phyloP scores from a whole-genome alignment of 2,329 filamentous ascomycete genomes.

The Trichoderma afroharzianum region DNA sequence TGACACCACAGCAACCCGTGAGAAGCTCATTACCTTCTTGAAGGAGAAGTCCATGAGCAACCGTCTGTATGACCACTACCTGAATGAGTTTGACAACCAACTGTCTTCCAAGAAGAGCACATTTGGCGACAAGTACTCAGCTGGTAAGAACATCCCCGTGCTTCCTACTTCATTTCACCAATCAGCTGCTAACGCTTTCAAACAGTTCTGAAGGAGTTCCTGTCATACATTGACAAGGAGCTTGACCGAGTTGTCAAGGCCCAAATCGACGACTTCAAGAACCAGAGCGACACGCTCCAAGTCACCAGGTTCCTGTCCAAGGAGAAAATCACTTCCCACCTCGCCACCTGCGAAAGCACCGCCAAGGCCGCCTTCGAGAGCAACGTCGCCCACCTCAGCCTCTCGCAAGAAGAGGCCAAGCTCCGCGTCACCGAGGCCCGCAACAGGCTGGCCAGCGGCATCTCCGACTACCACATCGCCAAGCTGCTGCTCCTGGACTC shows the following conservation, averaged over 20 bases:
- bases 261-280: slow-evolving; percentile 15
- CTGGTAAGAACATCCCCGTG: background rate
- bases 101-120: slow-evolving; percentile 3
- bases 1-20: background rate
- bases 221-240: slow-evolving; percentile 4
- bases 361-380: slow-evolving; percentile 1
- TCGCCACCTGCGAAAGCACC: slow-evolving; percentile 4
- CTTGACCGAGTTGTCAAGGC: slow-evolving; percentile 1
- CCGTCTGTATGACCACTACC: slow-evolving; percentile 6
- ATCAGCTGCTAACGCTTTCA: background rate
- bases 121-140: slow-evolving; percentile 1
- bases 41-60: slow-evolving; percentile 11
- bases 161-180: fast-evolving
- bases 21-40: background rate
- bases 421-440: background rate
- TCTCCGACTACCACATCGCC: slow-evolving; percentile 13
- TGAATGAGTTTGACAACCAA: slow-evolving; percentile 13
- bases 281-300: slow-evolving; percentile 4
- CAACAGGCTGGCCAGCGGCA: slow-evolving; percentile 1
- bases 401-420: slow-evolving; percentile 1
- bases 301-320: slow-evolving; percentile 3
- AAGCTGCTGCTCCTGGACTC: slow-evolving; percentile 10
- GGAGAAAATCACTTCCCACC: slow-evolving; percentile 1
- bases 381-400: slow-evolving; percentile 3
- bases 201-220: slow-evolving; percentile 5